Conservation (phyloP, 495 filamentous ascomycete species). For the Symbiotaphrina buchneri region DNA sequence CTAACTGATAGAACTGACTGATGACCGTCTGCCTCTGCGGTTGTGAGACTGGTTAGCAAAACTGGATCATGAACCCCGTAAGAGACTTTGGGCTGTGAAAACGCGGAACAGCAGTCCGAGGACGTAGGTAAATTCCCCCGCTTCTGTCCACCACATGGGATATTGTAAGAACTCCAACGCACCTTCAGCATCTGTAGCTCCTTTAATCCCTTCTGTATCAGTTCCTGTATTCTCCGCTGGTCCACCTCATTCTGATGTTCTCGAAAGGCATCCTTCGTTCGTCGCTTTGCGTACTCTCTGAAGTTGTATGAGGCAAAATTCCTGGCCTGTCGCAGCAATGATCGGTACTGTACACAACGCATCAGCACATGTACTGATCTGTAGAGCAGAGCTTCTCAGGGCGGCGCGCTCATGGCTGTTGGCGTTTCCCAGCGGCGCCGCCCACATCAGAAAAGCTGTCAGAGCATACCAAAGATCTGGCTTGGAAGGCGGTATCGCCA, state of each 20-base stretch:
- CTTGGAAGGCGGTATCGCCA: conserved; percentile 48
- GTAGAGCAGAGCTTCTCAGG: conserved; percentile 1
- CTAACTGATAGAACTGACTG: conserved; percentile 84
- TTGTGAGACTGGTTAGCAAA: conserved; percentile 4
- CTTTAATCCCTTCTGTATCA: conserved; percentile 73
- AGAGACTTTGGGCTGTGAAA: neutral
- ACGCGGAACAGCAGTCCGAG: neutral
- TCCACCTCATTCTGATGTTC: conserved; percentile 53
- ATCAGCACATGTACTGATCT: too few species aligned
- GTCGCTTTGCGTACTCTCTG: conserved; percentile 80
- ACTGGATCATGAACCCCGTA: neutral
- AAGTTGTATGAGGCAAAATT: conserved; percentile 94
- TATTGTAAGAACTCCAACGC: too few species aligned
- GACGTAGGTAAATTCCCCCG: neutral
- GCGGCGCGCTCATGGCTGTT: neutral
- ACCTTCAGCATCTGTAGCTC: conserved; percentile 88
- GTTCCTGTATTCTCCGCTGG: conserved; percentile 51
- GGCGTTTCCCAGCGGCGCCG: neutral
- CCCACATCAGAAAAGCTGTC: neutral
- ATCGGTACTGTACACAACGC: conserved; percentile 46
- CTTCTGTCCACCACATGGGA: neutral
- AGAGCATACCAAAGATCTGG: conserved; percentile 36
- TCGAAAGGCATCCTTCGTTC: conserved; percentile 73
- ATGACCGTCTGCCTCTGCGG: conserved; percentile 78
- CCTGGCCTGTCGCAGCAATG: conserved; percentile 63